Evolutionary conservation across 805 yeast species (phyloP).

Genomic region (Starmera quercuum): DNA sequence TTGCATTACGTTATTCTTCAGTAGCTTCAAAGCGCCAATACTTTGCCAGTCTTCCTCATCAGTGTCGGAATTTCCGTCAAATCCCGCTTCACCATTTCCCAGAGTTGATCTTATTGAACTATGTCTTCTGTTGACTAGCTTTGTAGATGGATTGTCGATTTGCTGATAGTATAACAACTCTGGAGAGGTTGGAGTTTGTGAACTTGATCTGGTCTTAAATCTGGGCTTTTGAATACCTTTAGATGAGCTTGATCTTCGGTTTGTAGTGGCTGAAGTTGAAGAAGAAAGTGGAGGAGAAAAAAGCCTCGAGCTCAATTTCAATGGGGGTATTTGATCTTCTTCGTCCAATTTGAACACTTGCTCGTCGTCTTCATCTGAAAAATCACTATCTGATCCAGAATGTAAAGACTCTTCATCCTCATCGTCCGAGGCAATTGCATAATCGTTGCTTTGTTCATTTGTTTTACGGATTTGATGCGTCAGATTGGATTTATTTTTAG

Average conservation of each 20-base stretch:
- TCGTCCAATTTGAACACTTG: slow-evolving; percentile 29
- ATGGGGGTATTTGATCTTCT: slow-evolving; percentile 23
- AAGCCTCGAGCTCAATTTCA: slow-evolving; percentile 13
- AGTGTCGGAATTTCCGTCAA: slow-evolving; percentile 51
- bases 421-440: slow-evolving; percentile 17
- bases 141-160: slow-evolving; percentile 1
- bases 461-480: too few species aligned
- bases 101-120: slow-evolving; percentile 34
- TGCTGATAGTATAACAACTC: slow-evolving; percentile 13
- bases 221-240: slow-evolving; percentile 19
- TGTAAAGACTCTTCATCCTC: slow-evolving; percentile 28
- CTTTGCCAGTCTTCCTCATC: slow-evolving; percentile 97
- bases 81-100: slow-evolving; percentile 22
- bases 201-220: slow-evolving; percentile 21
- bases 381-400: slow-evolving; percentile 24
- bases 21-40: slow-evolving; percentile 70
- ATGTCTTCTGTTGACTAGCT: slow-evolving; percentile 14
- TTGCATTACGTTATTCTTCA: slow-evolving; percentile 21
- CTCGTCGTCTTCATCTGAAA: slow-evolving; percentile 26
- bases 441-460: slow-evolving; percentile 8
- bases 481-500: too few species aligned
- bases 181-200: slow-evolving; percentile 28
- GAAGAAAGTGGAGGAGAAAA: slow-evolving; percentile 3
- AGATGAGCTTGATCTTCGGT: slow-evolving; percentile 8
- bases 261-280: slow-evolving; percentile 7